Evolutionary conservation across 2,329 filamentous ascomycete genomes (phyloP), one percentile per base, ranked within the genome.

Genomic region (Cladosporium oxysporum): DNA sequence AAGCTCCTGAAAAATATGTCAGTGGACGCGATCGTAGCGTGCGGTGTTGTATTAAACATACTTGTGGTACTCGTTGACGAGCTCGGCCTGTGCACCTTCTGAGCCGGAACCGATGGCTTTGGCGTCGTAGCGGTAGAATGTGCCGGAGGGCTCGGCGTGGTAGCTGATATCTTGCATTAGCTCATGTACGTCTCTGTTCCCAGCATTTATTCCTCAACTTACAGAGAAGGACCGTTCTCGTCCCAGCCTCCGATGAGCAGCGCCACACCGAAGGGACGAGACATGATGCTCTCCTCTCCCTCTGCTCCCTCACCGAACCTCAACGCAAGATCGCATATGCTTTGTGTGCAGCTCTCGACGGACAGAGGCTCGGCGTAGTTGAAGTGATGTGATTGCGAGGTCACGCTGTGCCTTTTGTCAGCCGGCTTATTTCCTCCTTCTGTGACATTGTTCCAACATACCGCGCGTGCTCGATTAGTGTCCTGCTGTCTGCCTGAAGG

Each of bases 61-160:
- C 87, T 96, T 96, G 84, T 99, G 95, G 77, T 97, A 99, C 83
- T 98, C 94, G 77, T 97, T 97, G 82, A 99, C 95, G 76, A 99
- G 83, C 83, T 99, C 95, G 44, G 95, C 95, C 81, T 99, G 95
- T 58, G 95, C 95, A 71, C 95, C 95, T 82, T 99, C 95, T 67
- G 92, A 97, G 72, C 95, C 95, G 58, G 93, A 97, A 52, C 95
- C 95, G 76, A 99, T 99, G 67, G 95, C 95, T 84, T 99, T 99
- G 72, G 95, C 95, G 78, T 99, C 95, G 81, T 99, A 99, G 76
- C 94, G 90, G 83, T 99, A 99, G 80, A 99, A 99, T 58, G 95
- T 99, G 70, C 95, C 95, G 72, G 92, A 97, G 49, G 95, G 95
- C 82, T 99, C 95, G 70, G 95, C 95, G 79, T 99, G 95, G 82